Evolutionary conservation across 192 early-diverging fungal species (phyloP).

Genomic region (Backusella tuberculispora): DNA sequence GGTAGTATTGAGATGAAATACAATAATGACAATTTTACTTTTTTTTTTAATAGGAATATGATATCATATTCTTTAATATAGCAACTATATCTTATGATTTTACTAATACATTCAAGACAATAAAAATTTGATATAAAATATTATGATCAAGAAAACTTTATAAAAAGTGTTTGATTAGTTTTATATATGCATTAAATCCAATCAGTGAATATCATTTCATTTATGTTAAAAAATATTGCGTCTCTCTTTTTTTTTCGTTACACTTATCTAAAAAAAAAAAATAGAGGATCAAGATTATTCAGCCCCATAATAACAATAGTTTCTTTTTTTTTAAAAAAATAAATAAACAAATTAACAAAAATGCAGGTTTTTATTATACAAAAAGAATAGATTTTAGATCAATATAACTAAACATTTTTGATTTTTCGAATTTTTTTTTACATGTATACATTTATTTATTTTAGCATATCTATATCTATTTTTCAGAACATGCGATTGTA

Average conservation of each 20-base stretch:
- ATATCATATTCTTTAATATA: not conserved
- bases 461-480: not conserved
- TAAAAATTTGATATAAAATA: too few relatives aligned
- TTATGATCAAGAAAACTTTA: too few relatives aligned
- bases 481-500: not conserved
- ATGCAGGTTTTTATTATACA: not conserved
- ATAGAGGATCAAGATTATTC: not conserved
- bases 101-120: too few relatives aligned
- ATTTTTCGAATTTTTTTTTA: too few relatives aligned
- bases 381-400: not conserved
- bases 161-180: too few relatives aligned
- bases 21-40: not conserved
- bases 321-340: not conserved
- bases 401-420: not conserved
- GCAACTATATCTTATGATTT: too few relatives aligned
- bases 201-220: not conserved
- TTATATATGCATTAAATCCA: too few relatives aligned
- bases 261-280: not conserved
- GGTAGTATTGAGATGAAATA: too few relatives aligned
- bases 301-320: not conserved
- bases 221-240: too few relatives aligned
- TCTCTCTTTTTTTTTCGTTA: not conserved
- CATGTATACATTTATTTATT: not conserved
- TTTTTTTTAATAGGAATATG: not conserved
- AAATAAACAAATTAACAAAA: not conserved